phyloP scores from a whole-genome alignment of 495 filamentous ascomycete genomes.

The Penicillium fimorum region DNA sequence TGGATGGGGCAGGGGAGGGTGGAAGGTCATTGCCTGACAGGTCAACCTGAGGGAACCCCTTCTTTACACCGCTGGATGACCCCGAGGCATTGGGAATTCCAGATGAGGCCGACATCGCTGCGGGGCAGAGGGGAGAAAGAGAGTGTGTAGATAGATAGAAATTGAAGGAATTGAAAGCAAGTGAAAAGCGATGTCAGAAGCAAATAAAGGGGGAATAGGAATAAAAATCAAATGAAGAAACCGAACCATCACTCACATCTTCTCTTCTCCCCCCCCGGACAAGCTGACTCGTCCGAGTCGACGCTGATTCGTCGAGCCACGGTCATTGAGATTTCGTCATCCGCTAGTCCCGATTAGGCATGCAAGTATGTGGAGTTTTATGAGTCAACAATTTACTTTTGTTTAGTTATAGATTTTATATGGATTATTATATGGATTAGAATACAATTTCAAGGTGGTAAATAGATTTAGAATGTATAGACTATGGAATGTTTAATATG shows the following conservation, averaged over 20 bases:
- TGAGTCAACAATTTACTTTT: slow-evolving; percentile 1
- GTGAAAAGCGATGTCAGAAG: slow-evolving; percentile 3
- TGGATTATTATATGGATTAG: too few relatives aligned
- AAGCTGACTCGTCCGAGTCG: slow-evolving; percentile 18
- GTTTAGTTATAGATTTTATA: too few relatives aligned
- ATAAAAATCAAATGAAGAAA: slow-evolving; percentile 14
- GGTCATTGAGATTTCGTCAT: slow-evolving; percentile 32
- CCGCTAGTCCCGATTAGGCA: slow-evolving; percentile 18
- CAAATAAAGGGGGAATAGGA: slow-evolving; percentile 2
- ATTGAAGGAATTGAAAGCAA: background rate
- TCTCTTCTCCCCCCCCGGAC: slow-evolving; percentile 19
- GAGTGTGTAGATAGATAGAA: background rate
- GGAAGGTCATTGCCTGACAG: slow-evolving; percentile 88
- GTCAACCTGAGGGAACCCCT: slow-evolving; percentile 72
- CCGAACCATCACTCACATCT: background rate
- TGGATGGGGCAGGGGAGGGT: slow-evolving; percentile 92
- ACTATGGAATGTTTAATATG: too few relatives aligned
- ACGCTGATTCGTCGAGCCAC: slow-evolving; percentile 27
- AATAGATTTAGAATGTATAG: background rate
- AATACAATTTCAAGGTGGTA: background rate
- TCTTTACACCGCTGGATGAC: slow-evolving; percentile 50
- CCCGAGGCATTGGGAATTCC: slow-evolving; percentile 28
- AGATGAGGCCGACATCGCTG: slow-evolving; percentile 51
- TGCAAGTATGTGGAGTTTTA: slow-evolving; percentile 2
- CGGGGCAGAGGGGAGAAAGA: slow-evolving; percentile 23